Percentiles rank a stretch among this genome's conserved stretches.
Conservation (phyloP, 306 rosid species). For the Inga laurina region DNA sequence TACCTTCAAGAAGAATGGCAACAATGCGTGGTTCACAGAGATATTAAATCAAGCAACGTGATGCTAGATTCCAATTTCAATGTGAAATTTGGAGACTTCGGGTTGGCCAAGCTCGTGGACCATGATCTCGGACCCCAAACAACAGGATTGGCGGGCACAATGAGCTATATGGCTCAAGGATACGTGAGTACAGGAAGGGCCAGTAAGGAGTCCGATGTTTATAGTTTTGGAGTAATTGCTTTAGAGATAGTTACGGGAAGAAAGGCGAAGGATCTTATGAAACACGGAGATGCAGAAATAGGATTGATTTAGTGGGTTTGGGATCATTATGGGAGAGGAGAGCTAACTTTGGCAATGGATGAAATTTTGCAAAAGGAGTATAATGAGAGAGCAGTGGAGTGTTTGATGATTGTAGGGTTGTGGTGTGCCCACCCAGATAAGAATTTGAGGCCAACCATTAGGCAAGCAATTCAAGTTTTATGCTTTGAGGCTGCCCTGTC, state of each 20-base stretch:
- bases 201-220: slow-evolving; percentile 32
- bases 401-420: slow-evolving; percentile 41
- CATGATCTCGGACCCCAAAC: slow-evolving; percentile 41
- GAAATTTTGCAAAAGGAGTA: slow-evolving; percentile 18
- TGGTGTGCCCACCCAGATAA: slow-evolving; percentile 40
- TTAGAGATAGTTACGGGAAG: slow-evolving; percentile 35
- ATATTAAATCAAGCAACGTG: slow-evolving; percentile 43
- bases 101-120: slow-evolving; percentile 37
- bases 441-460: slow-evolving; percentile 33
- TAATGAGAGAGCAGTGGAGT: slow-evolving; percentile 34
- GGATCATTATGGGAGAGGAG: slow-evolving; percentile 40
- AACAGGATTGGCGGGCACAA: slow-evolving; percentile 28
- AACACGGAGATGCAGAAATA: slow-evolving; percentile 1
- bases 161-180: slow-evolving; percentile 44
- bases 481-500: slow-evolving; percentile 25
- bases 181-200: slow-evolving; percentile 39
- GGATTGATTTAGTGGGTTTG: slow-evolving; percentile 46
- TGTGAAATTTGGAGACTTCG: slow-evolving; percentile 44
- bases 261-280: slow-evolving; percentile 12
- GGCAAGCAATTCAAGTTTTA: slow-evolving; percentile 35
- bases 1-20: slow-evolving; percentile 51
- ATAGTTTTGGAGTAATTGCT: slow-evolving; percentile 40
- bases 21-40: slow-evolving; percentile 40
- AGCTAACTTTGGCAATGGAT: slow-evolving; percentile 24
- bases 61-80: slow-evolving; percentile 41